Evolutionary conservation across 768 basidiomycete species (phyloP).

Genomic region (Cystobasidium onofrii): DNA sequence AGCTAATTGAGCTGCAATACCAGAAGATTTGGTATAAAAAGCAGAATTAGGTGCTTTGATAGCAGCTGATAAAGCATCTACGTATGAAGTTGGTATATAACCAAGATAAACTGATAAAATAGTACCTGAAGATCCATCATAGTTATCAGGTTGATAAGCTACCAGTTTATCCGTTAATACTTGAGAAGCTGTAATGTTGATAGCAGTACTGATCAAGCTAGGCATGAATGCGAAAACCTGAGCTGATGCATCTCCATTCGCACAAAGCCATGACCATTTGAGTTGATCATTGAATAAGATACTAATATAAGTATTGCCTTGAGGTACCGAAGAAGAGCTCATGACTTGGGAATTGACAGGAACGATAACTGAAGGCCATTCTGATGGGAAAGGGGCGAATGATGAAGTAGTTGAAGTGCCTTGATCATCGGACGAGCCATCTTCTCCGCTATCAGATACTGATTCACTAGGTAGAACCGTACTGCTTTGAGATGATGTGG

Average conservation of each 20-base stretch:
- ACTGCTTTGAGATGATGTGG: background rate
- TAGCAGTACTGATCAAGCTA: conserved; percentile 49
- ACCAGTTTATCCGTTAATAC: conserved; percentile 57
- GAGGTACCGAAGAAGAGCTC: conserved; percentile 12
- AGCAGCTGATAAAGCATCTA: conserved; percentile 54
- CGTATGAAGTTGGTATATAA: conserved; percentile 56
- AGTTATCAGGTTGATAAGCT: conserved; percentile 59
- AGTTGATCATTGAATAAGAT: conserved; percentile 57
- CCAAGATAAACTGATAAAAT: conserved; percentile 66
- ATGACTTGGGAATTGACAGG: background rate
- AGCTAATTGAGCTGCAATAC: conserved; percentile 38
- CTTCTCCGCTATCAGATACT: background rate
- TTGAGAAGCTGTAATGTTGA: conserved; percentile 47
- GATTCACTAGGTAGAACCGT: background rate
- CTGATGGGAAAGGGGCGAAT: conserved; percentile 22
- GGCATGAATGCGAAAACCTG: conserved; percentile 75
- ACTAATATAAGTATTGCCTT: conserved; percentile 52
- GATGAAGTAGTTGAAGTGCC: conserved; percentile 5
- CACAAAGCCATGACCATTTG: conserved; percentile 63
- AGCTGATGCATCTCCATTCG: conserved; percentile 54
- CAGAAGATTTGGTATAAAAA: conserved; percentile 36
- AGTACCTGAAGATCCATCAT: conserved; percentile 48
- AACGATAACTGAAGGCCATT: conserved; percentile 26
- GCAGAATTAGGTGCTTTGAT: conserved; percentile 37
- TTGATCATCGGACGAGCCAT: background rate